Evolutionary conservation across 306 rosid species (phyloP), one percentile per base, ranked within the genome.

Genomic region (Herpetospermum pedunculosum): DNA sequence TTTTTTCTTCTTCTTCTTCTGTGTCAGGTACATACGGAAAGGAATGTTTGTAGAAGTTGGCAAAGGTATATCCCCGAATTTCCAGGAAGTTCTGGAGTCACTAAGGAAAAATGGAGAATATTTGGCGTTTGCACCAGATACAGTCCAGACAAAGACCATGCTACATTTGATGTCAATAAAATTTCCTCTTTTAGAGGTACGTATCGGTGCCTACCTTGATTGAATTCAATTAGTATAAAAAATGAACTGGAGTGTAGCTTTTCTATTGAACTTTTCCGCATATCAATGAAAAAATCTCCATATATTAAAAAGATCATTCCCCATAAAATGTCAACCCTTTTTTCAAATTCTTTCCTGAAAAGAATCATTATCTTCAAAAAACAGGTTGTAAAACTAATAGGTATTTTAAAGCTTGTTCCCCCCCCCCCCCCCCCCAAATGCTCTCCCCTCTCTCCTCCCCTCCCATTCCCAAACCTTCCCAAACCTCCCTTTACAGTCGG

Each of bases 11-110:
- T 52, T 55, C 8, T 14, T 73, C 44, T 77, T 84, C 69, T 84
- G 80, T 83, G 68, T 59, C 89, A 93, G 98, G 92, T 83, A 93
- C 83, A 84, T 93, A 60, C 80, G 38, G n/a, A 83, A 85, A 75
- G 88, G 72, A 19, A 80, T 89, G 91, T 88, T 86, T 79, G 89
- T 87, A 70, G 98, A 93, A 89, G 94, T 93, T 80, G 98, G 98
- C 72, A 84, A 80, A 80, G 98, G 92, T 49, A 79, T 83, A 35
- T 93, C 98, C 72, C 98, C 97, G 28, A 89, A 70, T 82, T 86
- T 93, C 79, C 86, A 86, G 84, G 87, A 86, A 80, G 69, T 93
- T 70, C 77, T 93, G 80, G 84, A 81, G 74, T 83, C 81, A 18
- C 86, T 93, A 75, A 65, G 49, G 87, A 84, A 76, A 13, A 52